Evolutionary conservation across 2,329 filamentous ascomycete species (phyloP).

Genomic region (Tolypocladium pustulatum): DNA sequence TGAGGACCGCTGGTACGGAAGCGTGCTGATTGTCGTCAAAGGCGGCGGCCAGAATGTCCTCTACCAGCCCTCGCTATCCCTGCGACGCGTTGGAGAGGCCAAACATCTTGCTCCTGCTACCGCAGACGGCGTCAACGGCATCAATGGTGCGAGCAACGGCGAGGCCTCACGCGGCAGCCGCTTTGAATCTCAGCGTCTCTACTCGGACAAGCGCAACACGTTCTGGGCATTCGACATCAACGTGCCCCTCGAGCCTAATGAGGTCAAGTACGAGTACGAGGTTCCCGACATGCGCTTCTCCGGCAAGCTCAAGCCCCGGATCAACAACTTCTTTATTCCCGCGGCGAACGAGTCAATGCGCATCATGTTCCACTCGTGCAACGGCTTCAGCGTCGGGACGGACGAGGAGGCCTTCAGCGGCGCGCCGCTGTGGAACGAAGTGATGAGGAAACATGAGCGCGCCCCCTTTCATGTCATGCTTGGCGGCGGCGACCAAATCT

Average conservation of each 20-base stretch:
- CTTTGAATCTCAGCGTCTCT: constrained; percentile 37
- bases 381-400: constrained; percentile 85
- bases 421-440: constrained; percentile 91
- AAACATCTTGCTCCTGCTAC: constrained; percentile 5
- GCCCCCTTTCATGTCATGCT: constrained; percentile 91
- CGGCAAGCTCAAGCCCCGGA: constrained; percentile 41
- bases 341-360: constrained; percentile 82
- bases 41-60: constrained; percentile 54
- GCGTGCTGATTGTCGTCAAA: constrained; percentile 71
- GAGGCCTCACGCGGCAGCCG: constrained; percentile 31
- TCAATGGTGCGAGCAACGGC: constrained; percentile 15
- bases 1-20: constrained; percentile 68
- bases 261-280: constrained; percentile 70
- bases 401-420: constrained; percentile 81
- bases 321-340: constrained; percentile 76
- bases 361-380: constrained; percentile 97
- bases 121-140: constrained; percentile 15
- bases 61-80: constrained; percentile 45
- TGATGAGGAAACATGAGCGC: constrained; percentile 68
- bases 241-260: constrained; percentile 59
- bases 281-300: constrained; percentile 56
- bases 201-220: constrained; percentile 59
- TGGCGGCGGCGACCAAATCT: constrained; percentile 91
- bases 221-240: constrained; percentile 89
- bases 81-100: constrained; percentile 32